Evolutionary conservation across 345 rosid species (phyloP).

Genomic region (Eucalyptus shirleyi): DNA sequence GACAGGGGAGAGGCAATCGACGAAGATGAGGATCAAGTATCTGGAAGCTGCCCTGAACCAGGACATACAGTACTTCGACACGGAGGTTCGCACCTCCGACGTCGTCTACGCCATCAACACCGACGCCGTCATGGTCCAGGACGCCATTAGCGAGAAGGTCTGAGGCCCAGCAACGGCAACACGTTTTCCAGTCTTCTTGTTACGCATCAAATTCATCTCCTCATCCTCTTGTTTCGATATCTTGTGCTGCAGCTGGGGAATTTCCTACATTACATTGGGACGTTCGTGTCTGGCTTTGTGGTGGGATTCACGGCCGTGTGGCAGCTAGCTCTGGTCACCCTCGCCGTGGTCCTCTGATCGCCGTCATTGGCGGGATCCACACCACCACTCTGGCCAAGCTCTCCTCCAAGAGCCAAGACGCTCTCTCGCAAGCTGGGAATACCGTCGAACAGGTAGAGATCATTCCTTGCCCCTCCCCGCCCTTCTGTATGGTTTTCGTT

Average conservation of each 20-base stretch:
- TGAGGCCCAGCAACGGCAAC: neutral
- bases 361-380: slow-evolving; percentile 84
- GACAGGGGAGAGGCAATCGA: slow-evolving; percentile 97
- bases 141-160: slow-evolving; percentile 98
- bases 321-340: slow-evolving; percentile 91
- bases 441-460: slow-evolving; percentile 76
- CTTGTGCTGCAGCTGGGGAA: slow-evolving; percentile 68
- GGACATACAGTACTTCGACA: slow-evolving; percentile 89
- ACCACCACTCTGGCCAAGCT: slow-evolving; percentile 70
- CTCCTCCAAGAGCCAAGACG: slow-evolving; percentile 68
- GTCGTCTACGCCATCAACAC: slow-evolving; percentile 85
- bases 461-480: neutral
- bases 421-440: slow-evolving; percentile 89
- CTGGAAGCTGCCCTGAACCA: slow-evolving; percentile 91
- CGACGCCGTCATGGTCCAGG: slow-evolving; percentile 95
- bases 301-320: slow-evolving; percentile 98
- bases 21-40: slow-evolving; percentile 96
- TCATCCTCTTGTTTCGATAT: neutral
- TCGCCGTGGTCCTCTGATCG: slow-evolving; percentile 94
- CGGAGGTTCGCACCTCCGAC: slow-evolving; percentile 89
- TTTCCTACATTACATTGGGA: slow-evolving; percentile 90
- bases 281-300: slow-evolving; percentile 88
- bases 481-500: neutral
- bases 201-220: neutral
- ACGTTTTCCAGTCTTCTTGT: neutral